phyloP scores from a whole-genome alignment of 371 early-diverging fungal species.

The Mucor mucedo region DNA sequence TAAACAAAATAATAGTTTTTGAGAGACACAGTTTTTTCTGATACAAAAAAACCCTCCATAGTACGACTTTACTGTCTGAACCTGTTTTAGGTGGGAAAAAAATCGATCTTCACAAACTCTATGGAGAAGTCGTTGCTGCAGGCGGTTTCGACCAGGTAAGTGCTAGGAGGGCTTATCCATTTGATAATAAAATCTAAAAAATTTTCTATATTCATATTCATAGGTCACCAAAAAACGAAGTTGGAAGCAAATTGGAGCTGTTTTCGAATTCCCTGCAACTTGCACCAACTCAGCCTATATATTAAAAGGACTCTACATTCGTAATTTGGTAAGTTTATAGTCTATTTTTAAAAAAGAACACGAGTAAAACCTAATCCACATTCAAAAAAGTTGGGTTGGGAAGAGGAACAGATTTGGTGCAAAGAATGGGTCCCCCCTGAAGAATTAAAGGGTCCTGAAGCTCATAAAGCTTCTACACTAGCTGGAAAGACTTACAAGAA shows the following conservation, averaged over 20 bases:
- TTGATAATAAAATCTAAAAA: too few species aligned
- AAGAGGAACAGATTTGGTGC: conserved; percentile 54
- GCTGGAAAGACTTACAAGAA: conserved; percentile 49
- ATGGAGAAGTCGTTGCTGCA: conserved; percentile 65
- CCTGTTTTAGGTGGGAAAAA: conserved; percentile 79
- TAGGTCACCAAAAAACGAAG: conserved; percentile 76
- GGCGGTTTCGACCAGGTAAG: conserved; percentile 77
- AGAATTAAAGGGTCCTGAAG: conserved; percentile 46
- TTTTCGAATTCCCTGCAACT: conserved; percentile 78
- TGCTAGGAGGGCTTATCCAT: background rate
- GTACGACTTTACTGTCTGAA: conserved; percentile 68
- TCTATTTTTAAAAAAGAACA: background rate
- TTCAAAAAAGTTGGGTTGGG: conserved; percentile 46
- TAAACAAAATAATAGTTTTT: conserved; percentile 28
- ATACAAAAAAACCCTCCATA: conserved; percentile 20
- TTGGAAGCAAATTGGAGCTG: conserved; percentile 75
- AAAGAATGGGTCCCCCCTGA: conserved; percentile 53
- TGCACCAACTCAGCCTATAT: conserved; percentile 86
- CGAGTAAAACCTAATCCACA: too few species aligned
- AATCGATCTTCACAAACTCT: conserved; percentile 73
- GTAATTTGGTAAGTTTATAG: conserved; percentile 51
- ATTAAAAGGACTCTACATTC: conserved; percentile 74
- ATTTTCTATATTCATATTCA: background rate
- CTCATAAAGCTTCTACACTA: conserved; percentile 47
- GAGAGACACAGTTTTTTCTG: background rate